Conservation (phyloP, 257 asterid species). For the Cordia subcordata region DNA sequence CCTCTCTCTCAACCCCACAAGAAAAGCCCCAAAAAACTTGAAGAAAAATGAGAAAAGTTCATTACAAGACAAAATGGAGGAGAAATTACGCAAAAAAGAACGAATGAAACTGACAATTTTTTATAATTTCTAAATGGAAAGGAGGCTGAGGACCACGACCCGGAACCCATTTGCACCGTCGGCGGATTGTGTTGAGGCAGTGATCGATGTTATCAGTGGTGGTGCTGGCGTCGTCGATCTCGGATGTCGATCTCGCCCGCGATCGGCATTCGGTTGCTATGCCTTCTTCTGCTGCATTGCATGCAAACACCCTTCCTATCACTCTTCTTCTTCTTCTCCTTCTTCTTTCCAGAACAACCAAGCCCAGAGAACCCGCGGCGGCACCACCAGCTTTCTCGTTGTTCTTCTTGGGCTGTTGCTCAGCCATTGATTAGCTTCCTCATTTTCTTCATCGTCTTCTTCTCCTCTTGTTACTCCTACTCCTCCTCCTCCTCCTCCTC, state of each 20-base stretch:
- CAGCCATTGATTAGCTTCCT: conserved; percentile 6
- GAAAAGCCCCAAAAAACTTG: too few relatives aligned
- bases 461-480: neutral
- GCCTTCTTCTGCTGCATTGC: conserved; percentile 15
- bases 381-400: neutral
- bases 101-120: neutral
- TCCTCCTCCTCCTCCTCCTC: conserved; percentile 10
- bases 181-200: conserved; percentile 8
- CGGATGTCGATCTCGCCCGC: conserved; percentile 36
- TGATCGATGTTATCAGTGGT: conserved; percentile 3
- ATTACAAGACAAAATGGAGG: neutral
- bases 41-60: neutral
- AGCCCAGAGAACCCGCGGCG: neutral
- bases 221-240: conserved; percentile 17
- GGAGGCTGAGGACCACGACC: neutral
- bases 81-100: too few relatives aligned
- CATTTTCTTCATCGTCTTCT: conserved; percentile 7
- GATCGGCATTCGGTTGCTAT: conserved; percentile 31
- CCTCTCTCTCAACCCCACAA: too few relatives aligned
- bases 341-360: conserved; percentile 17
- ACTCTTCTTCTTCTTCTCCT: conserved; percentile 6
- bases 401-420: neutral
- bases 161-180: neutral
- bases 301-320: conserved; percentile 17
- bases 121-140: neutral